Percentiles rank a stretch among this genome's conserved stretches.
phyloP scores from a whole-genome alignment of 768 basidiomycete genomes.

The Tephrocybe rancida region DNA sequence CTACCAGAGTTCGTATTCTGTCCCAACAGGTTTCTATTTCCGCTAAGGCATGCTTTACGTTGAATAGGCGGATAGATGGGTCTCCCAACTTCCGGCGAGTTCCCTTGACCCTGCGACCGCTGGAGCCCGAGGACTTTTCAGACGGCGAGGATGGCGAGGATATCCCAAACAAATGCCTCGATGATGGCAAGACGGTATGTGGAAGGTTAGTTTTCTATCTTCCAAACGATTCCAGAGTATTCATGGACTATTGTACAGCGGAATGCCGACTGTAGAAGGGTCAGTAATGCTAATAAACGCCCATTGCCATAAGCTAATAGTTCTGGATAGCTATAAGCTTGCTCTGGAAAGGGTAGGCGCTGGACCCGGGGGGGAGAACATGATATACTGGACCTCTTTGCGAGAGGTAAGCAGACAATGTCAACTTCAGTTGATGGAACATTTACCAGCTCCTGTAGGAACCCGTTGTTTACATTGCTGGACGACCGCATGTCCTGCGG shows the following conservation, averaged over 20 bases:
- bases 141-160: conserved; percentile 34
- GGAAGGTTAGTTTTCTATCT: conserved; percentile 57
- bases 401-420: conserved; percentile 62
- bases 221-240: neutral
- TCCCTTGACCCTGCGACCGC: conserved; percentile 58
- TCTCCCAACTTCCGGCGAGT: conserved; percentile 91
- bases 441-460: conserved; percentile 50
- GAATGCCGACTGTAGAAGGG: conserved; percentile 96
- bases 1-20: conserved; percentile 77
- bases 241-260: conserved; percentile 43
- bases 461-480: conserved; percentile 89
- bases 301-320: neutral
- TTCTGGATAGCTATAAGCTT: conserved; percentile 60
- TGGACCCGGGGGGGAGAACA: conserved; percentile 71
- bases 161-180: conserved; percentile 35
- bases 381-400: conserved; percentile 92
- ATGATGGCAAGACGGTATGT: conserved; percentile 66
- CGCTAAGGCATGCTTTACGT: neutral
- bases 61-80: conserved; percentile 87
- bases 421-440: neutral
- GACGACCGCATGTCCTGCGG: conserved; percentile 88
- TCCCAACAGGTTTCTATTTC: too few relatives aligned
- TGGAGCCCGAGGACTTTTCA: conserved; percentile 24
- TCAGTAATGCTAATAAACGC: conserved; percentile 25
- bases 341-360: conserved; percentile 83